Percentiles rank a stretch among this genome's conserved stretches.
phyloP scores from a whole-genome alignment of 2,329 filamentous ascomycete species.

The Thielaviopsis euricoi region DNA sequence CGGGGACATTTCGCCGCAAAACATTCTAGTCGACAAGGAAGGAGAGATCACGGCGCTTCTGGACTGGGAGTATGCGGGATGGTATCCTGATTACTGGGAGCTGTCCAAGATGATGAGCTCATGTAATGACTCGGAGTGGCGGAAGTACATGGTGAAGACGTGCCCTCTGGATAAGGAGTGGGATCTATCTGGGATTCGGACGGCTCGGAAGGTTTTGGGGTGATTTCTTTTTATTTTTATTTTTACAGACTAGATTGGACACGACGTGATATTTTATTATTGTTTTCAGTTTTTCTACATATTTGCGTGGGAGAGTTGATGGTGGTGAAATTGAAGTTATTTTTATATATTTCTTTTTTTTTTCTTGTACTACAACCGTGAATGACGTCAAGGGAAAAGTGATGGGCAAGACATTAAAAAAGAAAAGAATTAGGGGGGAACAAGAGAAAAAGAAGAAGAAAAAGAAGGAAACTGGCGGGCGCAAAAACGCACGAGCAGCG shows the following conservation, averaged over 20 bases:
- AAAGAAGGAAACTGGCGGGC: not conserved
- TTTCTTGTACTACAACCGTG: not conserved
- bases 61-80: conserved; percentile 35
- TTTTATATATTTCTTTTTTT: too few species aligned
- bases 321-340: too few species aligned
- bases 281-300: not conserved
- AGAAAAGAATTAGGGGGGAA: too few species aligned
- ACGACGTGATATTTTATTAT: not conserved
- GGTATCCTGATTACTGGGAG: conserved; percentile 21
- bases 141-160: not conserved
- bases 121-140: conserved; percentile 1
- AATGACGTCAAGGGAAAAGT: not conserved
- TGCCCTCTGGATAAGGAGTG: not conserved
- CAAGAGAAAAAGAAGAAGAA: not conserved
- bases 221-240: too few species aligned
- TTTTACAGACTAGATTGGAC: not conserved
- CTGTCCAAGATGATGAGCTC: conserved; percentile 16
- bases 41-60: conserved; percentile 36
- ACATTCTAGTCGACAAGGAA: conserved; percentile 20
- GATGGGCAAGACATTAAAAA: too few species aligned
- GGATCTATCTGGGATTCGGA: not conserved
- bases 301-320: too few species aligned
- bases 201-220: not conserved
- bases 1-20: conserved; percentile 20
- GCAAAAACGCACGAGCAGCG: not conserved